Evolutionary conservation across 2,329 filamentous ascomycete genomes (phyloP).

Genomic region (Hymenoscyphus occultus): DNA sequence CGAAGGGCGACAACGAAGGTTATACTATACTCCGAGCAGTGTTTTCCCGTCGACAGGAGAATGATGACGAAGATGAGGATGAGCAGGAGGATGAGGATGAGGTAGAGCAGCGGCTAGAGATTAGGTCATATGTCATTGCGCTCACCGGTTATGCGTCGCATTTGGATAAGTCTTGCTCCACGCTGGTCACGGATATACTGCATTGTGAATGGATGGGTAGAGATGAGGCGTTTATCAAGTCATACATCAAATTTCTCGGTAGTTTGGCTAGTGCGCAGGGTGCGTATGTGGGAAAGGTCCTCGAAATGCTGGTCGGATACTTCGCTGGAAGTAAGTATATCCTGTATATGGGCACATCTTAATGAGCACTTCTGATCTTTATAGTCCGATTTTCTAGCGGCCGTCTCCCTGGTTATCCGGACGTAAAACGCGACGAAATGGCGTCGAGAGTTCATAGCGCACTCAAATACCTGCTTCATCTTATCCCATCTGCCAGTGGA

Average conservation of each 20-base stretch:
- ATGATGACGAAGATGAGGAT: conserved; percentile 27
- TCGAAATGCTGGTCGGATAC: conserved; percentile 77
- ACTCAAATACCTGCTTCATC: conserved; percentile 70
- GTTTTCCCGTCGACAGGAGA: conserved; percentile 38
- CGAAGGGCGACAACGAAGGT: conserved; percentile 30
- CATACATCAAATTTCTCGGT: conserved; percentile 65
- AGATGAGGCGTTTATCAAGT: conserved; percentile 62
- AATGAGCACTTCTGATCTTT: conserved; percentile 31
- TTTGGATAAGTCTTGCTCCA: conserved; percentile 56
- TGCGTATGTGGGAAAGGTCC: conserved; percentile 68
- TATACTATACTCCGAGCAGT: conserved; percentile 48
- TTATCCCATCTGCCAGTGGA: conserved; percentile 76
- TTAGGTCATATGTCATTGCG: conserved; percentile 61
- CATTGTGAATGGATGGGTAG: conserved; percentile 62
- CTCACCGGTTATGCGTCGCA: conserved; percentile 60
- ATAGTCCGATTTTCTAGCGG: conserved; percentile 39
- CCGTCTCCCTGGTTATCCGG: conserved; percentile 44
- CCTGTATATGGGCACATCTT: conserved; percentile 33
- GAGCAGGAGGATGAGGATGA: conserved; percentile 18
- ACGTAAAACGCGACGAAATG: conserved; percentile 61
- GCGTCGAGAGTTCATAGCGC: conserved; percentile 72
- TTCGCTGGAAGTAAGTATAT: conserved; percentile 55
- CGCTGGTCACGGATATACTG: conserved; percentile 57
- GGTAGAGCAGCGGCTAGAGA: conserved; percentile 34
- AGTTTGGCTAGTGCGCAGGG: conserved; percentile 80